Conservation (phyloP, 805 yeast genomes). For the Tetrapisispora namnaoensis region DNA sequence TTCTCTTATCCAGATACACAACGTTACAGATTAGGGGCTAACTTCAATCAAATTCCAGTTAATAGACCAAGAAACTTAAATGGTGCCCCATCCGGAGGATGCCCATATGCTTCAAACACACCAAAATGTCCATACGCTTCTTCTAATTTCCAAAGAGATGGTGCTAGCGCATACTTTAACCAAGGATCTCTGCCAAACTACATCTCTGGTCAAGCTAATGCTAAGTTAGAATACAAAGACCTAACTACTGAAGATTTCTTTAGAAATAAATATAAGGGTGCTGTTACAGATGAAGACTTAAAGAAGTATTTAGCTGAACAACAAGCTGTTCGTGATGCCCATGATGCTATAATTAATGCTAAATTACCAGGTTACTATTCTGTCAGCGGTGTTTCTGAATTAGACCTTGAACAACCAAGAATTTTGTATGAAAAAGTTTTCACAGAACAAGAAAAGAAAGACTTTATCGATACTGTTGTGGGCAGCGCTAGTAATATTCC, state of each 20-base stretch:
- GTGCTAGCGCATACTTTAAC: constrained; percentile 41
- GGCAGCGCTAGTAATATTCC: constrained; percentile 32
- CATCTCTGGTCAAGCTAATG: constrained; percentile 31
- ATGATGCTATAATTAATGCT: constrained; percentile 32
- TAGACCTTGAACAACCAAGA: constrained; percentile 41
- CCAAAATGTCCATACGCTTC: constrained; percentile 29
- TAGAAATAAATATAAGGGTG: constrained; percentile 27
- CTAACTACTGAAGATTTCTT: constrained; percentile 10
- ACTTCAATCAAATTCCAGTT: constrained; percentile 58
- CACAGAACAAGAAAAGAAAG: constrained; percentile 25
- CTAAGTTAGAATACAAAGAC: constrained; percentile 15
- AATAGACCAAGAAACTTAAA: constrained; percentile 32
- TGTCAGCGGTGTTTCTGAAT: constrained; percentile 34
- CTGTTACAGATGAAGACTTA: constrained; percentile 25
- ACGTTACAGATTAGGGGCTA: constrained; percentile 64
- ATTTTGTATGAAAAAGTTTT: constrained; percentile 34
- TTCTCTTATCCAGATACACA: constrained; percentile 73
- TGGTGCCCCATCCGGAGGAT: not conserved
- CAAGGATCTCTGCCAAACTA: constrained; percentile 45
- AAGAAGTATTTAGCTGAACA: constrained; percentile 24
- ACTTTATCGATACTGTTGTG: constrained; percentile 31
- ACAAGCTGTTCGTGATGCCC: constrained; percentile 23
- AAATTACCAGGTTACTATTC: constrained; percentile 30
- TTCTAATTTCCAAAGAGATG: constrained; percentile 50
- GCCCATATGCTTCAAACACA: constrained; percentile 1